Evolutionary conservation across 768 basidiomycete species (phyloP).

Genomic region (Kwoniella newhampshirensis): DNA sequence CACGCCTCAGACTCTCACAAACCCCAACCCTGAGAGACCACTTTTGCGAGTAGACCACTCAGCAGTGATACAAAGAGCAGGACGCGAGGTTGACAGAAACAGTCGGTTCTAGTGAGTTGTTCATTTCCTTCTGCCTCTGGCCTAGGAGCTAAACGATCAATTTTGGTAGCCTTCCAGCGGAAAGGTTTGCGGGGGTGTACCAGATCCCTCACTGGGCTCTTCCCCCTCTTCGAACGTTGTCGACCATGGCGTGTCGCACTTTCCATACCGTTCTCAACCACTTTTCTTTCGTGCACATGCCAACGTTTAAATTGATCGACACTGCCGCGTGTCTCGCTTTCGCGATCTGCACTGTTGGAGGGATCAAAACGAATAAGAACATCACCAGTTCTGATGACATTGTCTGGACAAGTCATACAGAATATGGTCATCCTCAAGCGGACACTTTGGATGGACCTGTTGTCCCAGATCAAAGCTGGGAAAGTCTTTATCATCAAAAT

Average conservation of each 20-base stretch:
- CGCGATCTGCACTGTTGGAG: conserved; percentile 54
- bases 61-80: conserved; percentile 21
- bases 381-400: conserved; percentile 4
- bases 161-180: conserved; percentile 39
- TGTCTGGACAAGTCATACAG: background rate
- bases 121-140: background rate
- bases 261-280: conserved; percentile 52
- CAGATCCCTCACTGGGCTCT: conserved; percentile 53
- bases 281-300: conserved; percentile 54
- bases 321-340: conserved; percentile 53
- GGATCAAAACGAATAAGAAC: conserved; percentile 19
- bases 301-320: conserved; percentile 53
- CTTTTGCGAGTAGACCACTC: conserved; percentile 39
- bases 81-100: conserved; percentile 29
- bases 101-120: conserved; percentile 51
- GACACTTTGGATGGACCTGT: conserved; percentile 34
- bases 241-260: conserved; percentile 52
- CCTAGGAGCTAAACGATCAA: background rate
- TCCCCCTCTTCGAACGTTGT: conserved; percentile 49
- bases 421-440: background rate
- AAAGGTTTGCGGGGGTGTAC: conserved; percentile 52
- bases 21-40: conserved; percentile 48
- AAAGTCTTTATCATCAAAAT: conserved; percentile 33
- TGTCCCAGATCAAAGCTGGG: conserved; percentile 27
- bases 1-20: conserved; percentile 34